Conservation (phyloP, 2,329 filamentous ascomycete genomes). For the Cytospora mali region DNA sequence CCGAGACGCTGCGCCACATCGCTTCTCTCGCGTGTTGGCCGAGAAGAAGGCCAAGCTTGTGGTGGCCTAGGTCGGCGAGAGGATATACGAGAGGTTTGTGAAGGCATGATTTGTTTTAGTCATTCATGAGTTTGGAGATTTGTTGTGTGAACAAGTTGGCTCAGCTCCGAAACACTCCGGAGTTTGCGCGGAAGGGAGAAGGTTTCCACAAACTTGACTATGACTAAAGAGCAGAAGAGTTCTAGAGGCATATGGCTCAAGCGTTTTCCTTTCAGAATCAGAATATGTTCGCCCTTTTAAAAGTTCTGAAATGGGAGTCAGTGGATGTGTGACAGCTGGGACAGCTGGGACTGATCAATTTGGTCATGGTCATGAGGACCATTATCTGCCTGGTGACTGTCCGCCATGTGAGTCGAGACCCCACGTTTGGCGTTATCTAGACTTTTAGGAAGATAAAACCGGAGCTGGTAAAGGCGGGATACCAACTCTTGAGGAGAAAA, state of each 20-base stretch:
- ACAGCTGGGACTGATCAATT: no score
- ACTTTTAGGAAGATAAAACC: background rate
- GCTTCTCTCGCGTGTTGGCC: conserved; percentile 11
- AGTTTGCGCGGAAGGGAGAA: no score
- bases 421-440: background rate
- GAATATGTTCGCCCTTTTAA: background rate
- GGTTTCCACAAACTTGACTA: background rate
- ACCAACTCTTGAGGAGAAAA: no score
- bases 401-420: conserved; percentile 15
- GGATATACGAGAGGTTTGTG: background rate
- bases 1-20: conserved; percentile 11
- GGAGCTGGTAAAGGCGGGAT: background rate
- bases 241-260: background rate
- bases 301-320: background rate
- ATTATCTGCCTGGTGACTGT: conserved; percentile 9
- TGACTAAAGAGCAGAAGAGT: background rate
- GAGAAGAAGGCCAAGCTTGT: background rate
- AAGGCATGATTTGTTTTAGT: background rate
- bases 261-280: background rate
- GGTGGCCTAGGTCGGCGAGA: conserved; percentile 12
- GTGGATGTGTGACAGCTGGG: conserved; percentile 16
- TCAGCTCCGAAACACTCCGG: no score
- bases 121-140: background rate
- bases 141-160: background rate
- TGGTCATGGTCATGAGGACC: conserved; percentile 6